phyloP scores from a whole-genome alignment of 2,329 filamentous ascomycete genomes.

The Scopulariopsis brevicaulis region DNA sequence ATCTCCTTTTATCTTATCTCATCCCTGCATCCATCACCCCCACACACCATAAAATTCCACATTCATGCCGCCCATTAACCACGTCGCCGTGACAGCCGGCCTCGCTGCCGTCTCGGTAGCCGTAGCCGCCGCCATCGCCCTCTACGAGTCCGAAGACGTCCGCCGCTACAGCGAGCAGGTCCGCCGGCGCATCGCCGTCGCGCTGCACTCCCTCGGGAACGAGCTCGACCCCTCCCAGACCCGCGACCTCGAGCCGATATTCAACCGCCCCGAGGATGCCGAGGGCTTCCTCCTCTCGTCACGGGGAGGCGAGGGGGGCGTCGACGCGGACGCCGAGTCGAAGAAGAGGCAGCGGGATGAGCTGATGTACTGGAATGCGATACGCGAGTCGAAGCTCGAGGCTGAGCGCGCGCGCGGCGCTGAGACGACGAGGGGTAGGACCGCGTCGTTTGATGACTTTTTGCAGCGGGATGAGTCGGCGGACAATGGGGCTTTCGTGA shows the following conservation, averaged over 20 bases:
- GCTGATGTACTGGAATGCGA: constrained; percentile 53
- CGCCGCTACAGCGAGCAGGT: constrained; percentile 50
- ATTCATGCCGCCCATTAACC: constrained; percentile 44
- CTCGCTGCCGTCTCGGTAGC: constrained; percentile 45
- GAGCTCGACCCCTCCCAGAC: constrained; percentile 33
- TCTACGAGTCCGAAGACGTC: constrained; percentile 54
- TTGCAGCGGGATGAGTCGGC: constrained; percentile 35
- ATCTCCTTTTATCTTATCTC: neutral
- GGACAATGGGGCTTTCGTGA: constrained; percentile 44
- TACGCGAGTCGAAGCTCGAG: constrained; percentile 36
- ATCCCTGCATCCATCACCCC: neutral
- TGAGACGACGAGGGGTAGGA: constrained; percentile 11
- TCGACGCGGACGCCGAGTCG: constrained; percentile 52
- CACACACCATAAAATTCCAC: neutral
- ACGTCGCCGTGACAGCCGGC: constrained; percentile 43
- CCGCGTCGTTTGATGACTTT: constrained; percentile 48
- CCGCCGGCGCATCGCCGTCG: constrained; percentile 48
- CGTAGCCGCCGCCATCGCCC: constrained; percentile 44
- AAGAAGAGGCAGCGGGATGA: constrained; percentile 51
- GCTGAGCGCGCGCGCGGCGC: constrained; percentile 4
- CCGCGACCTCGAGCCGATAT: constrained; percentile 35
- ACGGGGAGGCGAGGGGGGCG: constrained; percentile 22
- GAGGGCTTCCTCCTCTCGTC: constrained; percentile 46
- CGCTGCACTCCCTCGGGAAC: constrained; percentile 47
- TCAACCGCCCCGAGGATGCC: constrained; percentile 56